Evolutionary conservation across 805 yeast genomes (phyloP), one percentile per base, ranked within the genome.

Genomic region (Helenozyma rhizophorensis): DNA sequence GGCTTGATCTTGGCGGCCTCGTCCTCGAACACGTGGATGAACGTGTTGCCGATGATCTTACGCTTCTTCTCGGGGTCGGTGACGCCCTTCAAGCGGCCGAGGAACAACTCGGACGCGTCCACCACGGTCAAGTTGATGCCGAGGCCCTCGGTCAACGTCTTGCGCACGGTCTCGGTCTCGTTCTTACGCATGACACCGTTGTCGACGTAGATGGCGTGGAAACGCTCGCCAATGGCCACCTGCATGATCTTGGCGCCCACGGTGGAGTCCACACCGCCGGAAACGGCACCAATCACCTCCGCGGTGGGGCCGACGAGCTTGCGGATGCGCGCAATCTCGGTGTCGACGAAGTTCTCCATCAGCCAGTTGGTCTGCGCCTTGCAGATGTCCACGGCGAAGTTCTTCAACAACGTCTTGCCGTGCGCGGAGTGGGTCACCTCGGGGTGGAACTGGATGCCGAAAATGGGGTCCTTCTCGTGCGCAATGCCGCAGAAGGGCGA

Each of bases 261-360:
- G 30, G 98, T 93, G 32, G 98, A 93, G 68, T 93, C 98, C 43
- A 93, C 98, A 72, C 98, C 98, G 55, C 98, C 98, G 33, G 96
- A 87, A 46, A 93, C 98, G 35, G 98, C 98, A 68, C 98, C 98
- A 56, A 93, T 93, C 45, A 93, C 98, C 68, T 93, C 97, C 37
- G 96, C 97, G 37, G 88, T 81, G 48, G 96, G 97, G 32, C 98
- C 98, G 48, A 93, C 97, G 47, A 90, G 71, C 33, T 76, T 73
- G 64, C 88, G 78, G 51, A 93, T 93, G 66, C 98, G 81, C 48
- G 83, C 79, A 54, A 93, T 89, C 72, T 93, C 98, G 45, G 96
- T 87, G 53, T 87, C 96, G 55, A 93, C 85, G 65, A 93, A 93
- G 74, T 93, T 93, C 69, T 83, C 85, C 98, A 93, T 93, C 37